A percentile compares a stretch with the other conserved stretches of the same genome.
These are phyloP conservation scores for Senna tora DNA, from an alignment of 306 rosid genomes.

Conservation along the genomic window DNA sequence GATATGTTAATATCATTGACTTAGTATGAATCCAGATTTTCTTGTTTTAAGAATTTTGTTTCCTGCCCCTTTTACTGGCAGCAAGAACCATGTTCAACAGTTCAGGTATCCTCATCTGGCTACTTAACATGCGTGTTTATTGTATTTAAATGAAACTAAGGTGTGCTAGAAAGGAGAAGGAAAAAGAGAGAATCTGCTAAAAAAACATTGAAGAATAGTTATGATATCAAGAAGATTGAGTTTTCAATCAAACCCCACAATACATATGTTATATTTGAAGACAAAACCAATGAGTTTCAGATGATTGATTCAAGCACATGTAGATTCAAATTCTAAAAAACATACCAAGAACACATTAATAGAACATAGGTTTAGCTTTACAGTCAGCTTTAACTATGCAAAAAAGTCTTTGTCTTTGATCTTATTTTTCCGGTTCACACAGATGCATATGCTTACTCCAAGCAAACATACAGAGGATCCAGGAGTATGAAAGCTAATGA, in stretches of 20 bases:
- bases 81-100: neutral
- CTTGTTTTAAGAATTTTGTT: neutral
- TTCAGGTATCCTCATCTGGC: neutral
- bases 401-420: too few relatives aligned
- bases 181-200: neutral
- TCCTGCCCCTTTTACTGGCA: neutral
- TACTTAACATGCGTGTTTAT: neutral
- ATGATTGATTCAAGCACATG: neutral
- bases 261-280: conserved; percentile 4
- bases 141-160: neutral
- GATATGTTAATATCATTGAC: neutral
- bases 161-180: neutral
- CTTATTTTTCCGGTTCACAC: conserved; percentile 9
- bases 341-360: neutral
- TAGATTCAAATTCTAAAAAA: conserved; percentile 12
- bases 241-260: neutral
- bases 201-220: neutral
- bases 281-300: neutral
- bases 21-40: neutral
- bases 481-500: neutral
- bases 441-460: conserved; percentile 35
- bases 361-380: neutral
- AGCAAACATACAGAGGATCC: conserved; percentile 30
- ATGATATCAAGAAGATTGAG: neutral
- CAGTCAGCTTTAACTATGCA: neutral